Evolutionary conservation across 345 rosid genomes (phyloP), one percentile per base, ranked within the genome.

Genomic region (Aquilaria malaccensis): DNA sequence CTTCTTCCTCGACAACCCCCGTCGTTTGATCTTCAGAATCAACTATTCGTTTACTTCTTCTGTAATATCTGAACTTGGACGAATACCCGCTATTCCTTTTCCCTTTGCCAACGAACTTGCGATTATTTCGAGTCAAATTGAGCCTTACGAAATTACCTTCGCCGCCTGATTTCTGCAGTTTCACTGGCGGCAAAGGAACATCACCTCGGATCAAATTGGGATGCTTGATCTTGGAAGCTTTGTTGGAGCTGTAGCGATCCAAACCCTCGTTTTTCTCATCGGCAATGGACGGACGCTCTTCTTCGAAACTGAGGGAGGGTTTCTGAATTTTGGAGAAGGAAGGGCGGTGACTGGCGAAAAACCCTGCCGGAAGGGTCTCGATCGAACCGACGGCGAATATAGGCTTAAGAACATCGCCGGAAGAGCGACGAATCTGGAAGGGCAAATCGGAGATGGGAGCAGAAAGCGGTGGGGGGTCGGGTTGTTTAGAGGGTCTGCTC

Each of bases 121-220:
- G 82, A 15, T 77, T 80, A 51, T 65, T 66, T 14, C 80, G 71
- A n/a, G 72, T 89, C 66, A 88, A 58, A 61, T 90, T 86, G 45
- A 85, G 77, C 81, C 74, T 90, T 43, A 94, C 97, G 61, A 94
- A 94, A 72, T 94, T 94, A 57, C 99, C 99, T 69, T 90, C 96
- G 22, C 70, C 73, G 50, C 78, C 76, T 33, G 70, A 57, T 45
- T 81, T 84, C 32, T 73, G 74, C 67, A 86, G 50, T 63, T 80
- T 89, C 54, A 73, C 82, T 4, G 84, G 76, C 11, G 80, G 87
- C 55, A 77, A 57, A 50, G 69, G 69, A n/a, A n/a, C 62, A 33
- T 56, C 59, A 29, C 54, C 75, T 2, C 77, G 65, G 14, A 94
- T 82, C 71, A 94, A 74, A 76, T 87, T 90, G 30, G 80, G 81